Evolutionary conservation across 768 basidiomycete genomes (phyloP).

Genomic region (Rhodotorula diobovata): DNA sequence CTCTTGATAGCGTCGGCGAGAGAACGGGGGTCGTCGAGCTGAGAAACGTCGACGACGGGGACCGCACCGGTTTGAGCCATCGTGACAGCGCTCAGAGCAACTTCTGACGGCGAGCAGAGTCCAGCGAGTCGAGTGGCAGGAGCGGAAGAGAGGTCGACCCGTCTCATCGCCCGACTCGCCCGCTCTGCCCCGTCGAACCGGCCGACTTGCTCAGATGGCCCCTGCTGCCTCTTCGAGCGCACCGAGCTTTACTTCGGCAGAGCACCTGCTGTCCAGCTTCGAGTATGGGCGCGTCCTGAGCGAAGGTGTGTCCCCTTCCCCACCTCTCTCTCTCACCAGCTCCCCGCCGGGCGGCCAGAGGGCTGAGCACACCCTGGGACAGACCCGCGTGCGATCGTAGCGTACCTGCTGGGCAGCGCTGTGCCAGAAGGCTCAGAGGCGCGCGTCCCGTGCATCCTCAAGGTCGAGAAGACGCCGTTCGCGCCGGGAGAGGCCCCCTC

Average conservation of each 20-base stretch:
- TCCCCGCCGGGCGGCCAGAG: constrained; percentile 57
- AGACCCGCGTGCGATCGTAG: constrained; percentile 61
- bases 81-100: too few relatives aligned
- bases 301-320: constrained; percentile 38
- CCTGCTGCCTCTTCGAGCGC: background rate
- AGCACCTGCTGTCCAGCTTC: constrained; percentile 48
- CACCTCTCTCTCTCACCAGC: background rate
- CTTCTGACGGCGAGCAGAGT: too few relatives aligned
- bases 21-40: background rate
- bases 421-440: constrained; percentile 39
- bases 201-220: background rate
- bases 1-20: constrained; percentile 18
- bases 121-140: background rate
- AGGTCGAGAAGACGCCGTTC: constrained; percentile 71
- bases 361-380: constrained; percentile 37
- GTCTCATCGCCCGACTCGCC: background rate
- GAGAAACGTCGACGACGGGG: constrained; percentile 19
- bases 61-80: constrained; percentile 2
- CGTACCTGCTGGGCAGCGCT: constrained; percentile 67
- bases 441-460: constrained; percentile 61
- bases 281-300: constrained; percentile 51
- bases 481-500: constrained; percentile 48
- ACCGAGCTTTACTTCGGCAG: constrained; percentile 14
- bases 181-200: too few relatives aligned
- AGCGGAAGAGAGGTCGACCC: background rate